A percentile compares a stretch with the other conserved stretches of the same genome.
Evolutionary conservation across 2,329 filamentous ascomycete species (phyloP).

Genomic region (Neocucurbitaria cava): DNA sequence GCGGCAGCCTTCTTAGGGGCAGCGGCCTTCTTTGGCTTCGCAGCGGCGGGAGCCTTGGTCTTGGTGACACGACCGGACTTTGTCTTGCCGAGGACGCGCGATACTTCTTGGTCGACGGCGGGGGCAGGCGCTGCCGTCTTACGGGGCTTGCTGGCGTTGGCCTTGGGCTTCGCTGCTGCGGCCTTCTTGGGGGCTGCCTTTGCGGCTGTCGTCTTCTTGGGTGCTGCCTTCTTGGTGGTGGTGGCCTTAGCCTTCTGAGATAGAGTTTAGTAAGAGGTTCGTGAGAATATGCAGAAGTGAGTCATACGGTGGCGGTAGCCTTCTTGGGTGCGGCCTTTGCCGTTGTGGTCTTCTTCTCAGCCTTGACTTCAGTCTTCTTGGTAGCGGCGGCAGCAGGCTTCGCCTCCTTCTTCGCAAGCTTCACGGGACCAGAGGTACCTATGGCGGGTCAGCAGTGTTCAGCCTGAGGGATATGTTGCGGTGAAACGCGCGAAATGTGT

Average conservation of each 20-base stretch:
- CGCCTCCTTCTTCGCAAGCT: conserved; percentile 82
- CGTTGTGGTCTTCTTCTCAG: conserved; percentile 40
- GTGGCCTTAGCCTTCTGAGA: conserved; percentile 37
- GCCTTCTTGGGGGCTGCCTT: conserved; percentile 53
- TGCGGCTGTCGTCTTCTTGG: conserved; percentile 34
- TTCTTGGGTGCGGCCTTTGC: conserved; percentile 35
- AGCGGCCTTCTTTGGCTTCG: conserved; percentile 30
- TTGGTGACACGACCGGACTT: conserved; percentile 88
- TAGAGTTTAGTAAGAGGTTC: conserved; percentile 15
- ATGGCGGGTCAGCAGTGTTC: conserved; percentile 32
- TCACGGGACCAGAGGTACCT: conserved; percentile 88
- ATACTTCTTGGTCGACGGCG: conserved; percentile 71
- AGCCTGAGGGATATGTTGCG: neutral
- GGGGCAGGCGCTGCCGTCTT: conserved; percentile 61
- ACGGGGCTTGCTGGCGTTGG: conserved; percentile 55
- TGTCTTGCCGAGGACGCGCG: conserved; percentile 76
- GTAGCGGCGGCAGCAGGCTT: conserved; percentile 40
- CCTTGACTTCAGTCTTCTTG: conserved; percentile 40
- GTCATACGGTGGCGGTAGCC: conserved; percentile 35
- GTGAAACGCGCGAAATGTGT: neutral
- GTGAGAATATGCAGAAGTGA: neutral
- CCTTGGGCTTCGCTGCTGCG: conserved; percentile 48
- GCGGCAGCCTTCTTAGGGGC: conserved; percentile 47
- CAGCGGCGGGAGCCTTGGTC: conserved; percentile 57
- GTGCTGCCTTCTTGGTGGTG: conserved; percentile 22